Percentiles rank a stretch among this genome's conserved stretches.
Conservation (phyloP, 2,329 filamentous ascomycete genomes). For the Sporothrix brasiliensis region DNA sequence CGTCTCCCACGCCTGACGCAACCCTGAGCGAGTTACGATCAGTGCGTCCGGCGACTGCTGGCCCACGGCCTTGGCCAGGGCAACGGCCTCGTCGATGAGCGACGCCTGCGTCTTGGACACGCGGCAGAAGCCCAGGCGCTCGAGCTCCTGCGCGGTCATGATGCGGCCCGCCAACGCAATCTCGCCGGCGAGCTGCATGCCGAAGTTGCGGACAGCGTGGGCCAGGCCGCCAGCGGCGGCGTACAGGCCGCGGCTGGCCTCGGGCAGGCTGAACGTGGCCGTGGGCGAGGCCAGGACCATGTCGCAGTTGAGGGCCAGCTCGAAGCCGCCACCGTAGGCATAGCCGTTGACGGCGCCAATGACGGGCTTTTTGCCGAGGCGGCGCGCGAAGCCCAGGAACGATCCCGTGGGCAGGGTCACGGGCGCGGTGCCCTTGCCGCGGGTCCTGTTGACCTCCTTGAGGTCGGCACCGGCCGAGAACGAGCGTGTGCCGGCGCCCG, state of each 20-base stretch:
- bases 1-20: slow-evolving; percentile 72
- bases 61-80: slow-evolving; percentile 63
- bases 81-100: slow-evolving; percentile 50
- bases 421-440: slow-evolving; percentile 37
- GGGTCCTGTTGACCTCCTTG: slow-evolving; percentile 48
- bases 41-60: slow-evolving; percentile 74
- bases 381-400: slow-evolving; percentile 49
- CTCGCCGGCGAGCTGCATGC: slow-evolving; percentile 69
- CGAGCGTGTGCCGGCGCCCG: slow-evolving; percentile 53
- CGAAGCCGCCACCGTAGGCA: slow-evolving; percentile 62
- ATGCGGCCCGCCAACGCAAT: slow-evolving; percentile 67
- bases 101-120: slow-evolving; percentile 54
- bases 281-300: slow-evolving; percentile 57
- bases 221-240: slow-evolving; percentile 72
- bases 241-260: slow-evolving; percentile 70
- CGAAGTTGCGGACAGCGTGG: slow-evolving; percentile 66
- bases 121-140: slow-evolving; percentile 65
- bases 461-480: slow-evolving; percentile 61
- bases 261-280: slow-evolving; percentile 63
- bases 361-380: slow-evolving; percentile 62
- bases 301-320: slow-evolving; percentile 64
- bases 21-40: slow-evolving; percentile 70
- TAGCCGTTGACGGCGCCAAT: slow-evolving; percentile 66
- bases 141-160: slow-evolving; percentile 61
- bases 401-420: slow-evolving; percentile 29